Percentiles rank a stretch among this genome's conserved stretches.
Conservation (phyloP, 2,329 filamentous ascomycete species). For the Ophiostoma montium region DNA sequence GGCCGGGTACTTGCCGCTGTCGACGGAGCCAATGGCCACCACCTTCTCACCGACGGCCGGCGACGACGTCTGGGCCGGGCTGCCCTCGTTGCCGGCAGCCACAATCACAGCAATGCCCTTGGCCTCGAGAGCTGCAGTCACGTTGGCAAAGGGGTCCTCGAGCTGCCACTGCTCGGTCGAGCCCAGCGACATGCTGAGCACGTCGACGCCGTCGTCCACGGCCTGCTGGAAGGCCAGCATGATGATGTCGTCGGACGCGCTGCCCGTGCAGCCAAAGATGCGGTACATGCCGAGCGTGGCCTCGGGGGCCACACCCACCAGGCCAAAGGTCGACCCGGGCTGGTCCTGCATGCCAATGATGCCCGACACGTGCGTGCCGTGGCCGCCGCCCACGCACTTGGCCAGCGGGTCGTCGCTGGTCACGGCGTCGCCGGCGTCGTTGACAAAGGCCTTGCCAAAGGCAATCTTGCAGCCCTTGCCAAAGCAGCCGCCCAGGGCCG, state of each 20-base stretch:
- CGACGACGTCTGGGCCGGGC: background rate
- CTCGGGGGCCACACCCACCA: background rate
- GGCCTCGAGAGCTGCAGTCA: background rate
- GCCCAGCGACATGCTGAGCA: background rate
- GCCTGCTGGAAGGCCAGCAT: background rate
- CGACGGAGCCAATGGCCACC: background rate
- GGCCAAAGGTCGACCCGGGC: background rate
- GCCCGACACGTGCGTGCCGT: background rate
- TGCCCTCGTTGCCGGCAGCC: background rate
- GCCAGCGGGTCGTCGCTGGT: background rate
- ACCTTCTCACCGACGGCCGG: background rate
- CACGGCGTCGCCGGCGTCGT: background rate
- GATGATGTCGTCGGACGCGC: background rate
- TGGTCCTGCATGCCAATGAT: background rate
- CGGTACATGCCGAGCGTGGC: background rate
- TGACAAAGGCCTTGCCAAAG: background rate
- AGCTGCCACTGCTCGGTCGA: background rate
- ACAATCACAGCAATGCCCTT: background rate
- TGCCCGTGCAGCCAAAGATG: background rate
- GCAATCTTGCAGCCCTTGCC: constrained; percentile 7
- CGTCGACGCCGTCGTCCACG: background rate
- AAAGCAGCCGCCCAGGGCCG: constrained; percentile 23
- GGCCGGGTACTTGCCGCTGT: background rate
- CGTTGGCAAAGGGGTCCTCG: background rate
- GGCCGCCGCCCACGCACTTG: background rate